phyloP scores from a whole-genome alignment of 2,329 filamentous ascomycete species.

The Paraphaeosphaeria minitans region DNA sequence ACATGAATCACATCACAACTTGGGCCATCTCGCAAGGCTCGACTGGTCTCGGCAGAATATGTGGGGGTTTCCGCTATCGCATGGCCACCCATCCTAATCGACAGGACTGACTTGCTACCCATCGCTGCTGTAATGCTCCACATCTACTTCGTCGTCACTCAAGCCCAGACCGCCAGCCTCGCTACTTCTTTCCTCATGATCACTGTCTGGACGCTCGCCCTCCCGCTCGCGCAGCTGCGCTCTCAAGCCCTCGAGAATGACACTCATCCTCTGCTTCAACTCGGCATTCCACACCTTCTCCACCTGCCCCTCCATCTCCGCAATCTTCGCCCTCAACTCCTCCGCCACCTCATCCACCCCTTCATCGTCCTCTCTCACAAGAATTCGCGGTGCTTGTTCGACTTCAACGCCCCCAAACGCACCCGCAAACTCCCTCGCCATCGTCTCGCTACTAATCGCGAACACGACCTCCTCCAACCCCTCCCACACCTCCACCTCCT shows the following conservation, averaged over 20 bases:
- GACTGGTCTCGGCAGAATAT: no score
- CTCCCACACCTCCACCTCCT: slow-evolving; percentile 47
- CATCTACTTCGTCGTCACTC: neutral
- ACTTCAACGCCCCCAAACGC: slow-evolving; percentile 54
- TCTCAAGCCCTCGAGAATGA: slow-evolving; percentile 39
- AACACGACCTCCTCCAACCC: slow-evolving; percentile 61
- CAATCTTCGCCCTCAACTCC: slow-evolving; percentile 42
- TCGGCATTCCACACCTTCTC: slow-evolving; percentile 42
- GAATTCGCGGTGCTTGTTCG: slow-evolving; percentile 49
- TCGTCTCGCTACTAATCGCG: slow-evolving; percentile 59
- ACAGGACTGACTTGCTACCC: neutral
- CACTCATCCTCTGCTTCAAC: slow-evolving; percentile 37
- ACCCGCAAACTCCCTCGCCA: slow-evolving; percentile 59
- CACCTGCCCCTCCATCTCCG: slow-evolving; percentile 43
- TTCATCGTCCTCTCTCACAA: slow-evolving; percentile 34
- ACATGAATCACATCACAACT: neutral
- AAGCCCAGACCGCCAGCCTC: neutral
- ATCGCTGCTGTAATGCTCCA: neutral
- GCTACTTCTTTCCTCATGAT: slow-evolving; percentile 1
- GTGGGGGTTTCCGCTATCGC: neutral
- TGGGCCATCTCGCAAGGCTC: no score
- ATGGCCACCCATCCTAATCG: neutral
- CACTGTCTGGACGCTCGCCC: neutral
- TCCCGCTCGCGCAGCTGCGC: slow-evolving; percentile 33
- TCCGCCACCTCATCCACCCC: slow-evolving; percentile 29